Base-by-base conservation (phyloP, 2,329 filamentous ascomycete genomes). In the Trichoderma sp. region DNA sequence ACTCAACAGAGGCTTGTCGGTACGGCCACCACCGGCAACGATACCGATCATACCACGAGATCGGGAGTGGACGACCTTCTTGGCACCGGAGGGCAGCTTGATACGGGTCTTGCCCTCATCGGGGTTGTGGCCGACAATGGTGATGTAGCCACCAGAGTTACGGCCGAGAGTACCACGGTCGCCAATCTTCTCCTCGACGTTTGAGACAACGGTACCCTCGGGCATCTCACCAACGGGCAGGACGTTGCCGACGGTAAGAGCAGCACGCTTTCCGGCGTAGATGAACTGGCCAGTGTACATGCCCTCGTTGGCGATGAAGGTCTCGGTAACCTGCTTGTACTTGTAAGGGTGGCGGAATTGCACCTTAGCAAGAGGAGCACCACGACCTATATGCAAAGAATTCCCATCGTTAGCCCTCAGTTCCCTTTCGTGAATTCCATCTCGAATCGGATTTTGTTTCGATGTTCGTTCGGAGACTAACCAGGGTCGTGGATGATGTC, bases 201-300 rank as follows among this genome's bases (percentile, higher is more conserved):
- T 99, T 84, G 93, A 94, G 80, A 99, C 89, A 79, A 99, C 95
- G 84, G 96, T 99, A 93, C 96, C 96, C 89, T 99, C 96, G 77
- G 96, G 96, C 83, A 98, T 92, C 81, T 92, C 93, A 82, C 90
- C 89, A 78, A 99, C 90, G 76, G 96, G 96, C 74, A 99, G 93
- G 82, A 99, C 86, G 89, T 99, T 99, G 85, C 96, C 96, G 84
- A 99, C 91, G 81, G 92, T 98, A 81, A 99, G 90, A 76, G 91
- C 88, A 80, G 96, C 96, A 87, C 97, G 96, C 93, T 99, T 99
- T 83, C 96, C 96, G 82, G 95, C 96, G 87, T 99, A 99, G 91
- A 99, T 94, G 90, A 99, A 99, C 86, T 99, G 96, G 83, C 96
- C 96, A 77, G 96, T 97, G 93, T 98, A 99, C 94, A 98, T 97